A percentile compares a stretch with the other conserved stretches of the same genome.
phyloP scores from a whole-genome alignment of 768 basidiomycete species.

The Naganishia onofrii region DNA sequence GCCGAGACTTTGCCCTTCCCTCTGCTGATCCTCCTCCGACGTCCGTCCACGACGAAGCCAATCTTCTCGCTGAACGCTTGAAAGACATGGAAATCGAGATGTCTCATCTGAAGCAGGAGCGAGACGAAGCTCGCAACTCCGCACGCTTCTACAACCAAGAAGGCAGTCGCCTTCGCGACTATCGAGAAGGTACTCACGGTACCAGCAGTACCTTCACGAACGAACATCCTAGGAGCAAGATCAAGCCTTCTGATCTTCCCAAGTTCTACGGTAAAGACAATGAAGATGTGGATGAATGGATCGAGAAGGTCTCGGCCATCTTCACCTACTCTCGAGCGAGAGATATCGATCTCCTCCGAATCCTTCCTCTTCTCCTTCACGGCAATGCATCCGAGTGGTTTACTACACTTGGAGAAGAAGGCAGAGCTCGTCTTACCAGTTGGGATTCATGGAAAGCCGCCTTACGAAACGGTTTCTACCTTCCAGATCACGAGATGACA shows the following conservation, averaged over 20 bases:
- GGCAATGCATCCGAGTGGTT: slow-evolving; percentile 18
- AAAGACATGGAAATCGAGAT: neutral
- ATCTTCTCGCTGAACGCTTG: neutral
- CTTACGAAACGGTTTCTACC: slow-evolving; percentile 18
- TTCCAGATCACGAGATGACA: slow-evolving; percentile 13
- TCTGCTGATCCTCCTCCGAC: neutral
- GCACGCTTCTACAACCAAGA: neutral
- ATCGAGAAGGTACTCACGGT: neutral
- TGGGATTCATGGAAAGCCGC: slow-evolving; percentile 12
- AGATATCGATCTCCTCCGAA: neutral
- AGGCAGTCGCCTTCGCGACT: neutral
- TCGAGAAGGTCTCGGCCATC: slow-evolving; percentile 17
- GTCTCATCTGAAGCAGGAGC: neutral
- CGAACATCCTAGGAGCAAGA: neutral
- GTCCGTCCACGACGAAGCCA: neutral
- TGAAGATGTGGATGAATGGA: slow-evolving; percentile 11
- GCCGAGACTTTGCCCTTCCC: too few relatives aligned
- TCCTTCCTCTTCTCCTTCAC: neutral
- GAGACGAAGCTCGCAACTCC: neutral
- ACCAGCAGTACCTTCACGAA: neutral
- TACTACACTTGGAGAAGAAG: slow-evolving; percentile 13
- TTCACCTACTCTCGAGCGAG: neutral
- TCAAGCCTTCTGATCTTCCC: slow-evolving; percentile 18
- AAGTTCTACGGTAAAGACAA: slow-evolving; percentile 17
- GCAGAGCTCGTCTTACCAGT: neutral